These are phyloP conservation scores for Termitomyces sp. DNA, from an alignment of 768 basidiomycete species.

Conservation along the genomic window DNA sequence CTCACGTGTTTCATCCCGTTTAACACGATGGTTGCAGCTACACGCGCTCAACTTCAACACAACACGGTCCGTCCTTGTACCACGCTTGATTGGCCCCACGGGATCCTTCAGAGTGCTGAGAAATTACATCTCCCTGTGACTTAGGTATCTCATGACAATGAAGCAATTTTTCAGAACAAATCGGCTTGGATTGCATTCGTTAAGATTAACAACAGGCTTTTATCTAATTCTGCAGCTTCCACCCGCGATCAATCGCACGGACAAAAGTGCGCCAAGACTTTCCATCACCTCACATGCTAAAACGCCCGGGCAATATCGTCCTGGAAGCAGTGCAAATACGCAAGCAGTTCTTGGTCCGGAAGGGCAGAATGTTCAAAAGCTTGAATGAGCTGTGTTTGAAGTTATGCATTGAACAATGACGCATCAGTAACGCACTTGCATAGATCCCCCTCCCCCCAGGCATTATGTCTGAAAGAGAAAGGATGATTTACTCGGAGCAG, in stretches of 20 bases:
- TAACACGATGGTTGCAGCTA: neutral
- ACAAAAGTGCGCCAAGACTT: neutral
- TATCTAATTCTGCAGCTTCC: no score
- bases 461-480: neutral
- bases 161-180: no score
- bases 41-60: neutral
- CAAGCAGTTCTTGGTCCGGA: slow-evolving; percentile 62
- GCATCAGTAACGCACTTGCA: neutral
- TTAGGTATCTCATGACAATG: neutral
- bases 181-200: no score
- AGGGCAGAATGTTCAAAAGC: slow-evolving; percentile 68
- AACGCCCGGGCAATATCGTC: slow-evolving; percentile 62
- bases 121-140: neutral
- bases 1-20: neutral
- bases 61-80: no score
- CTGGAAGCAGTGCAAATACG: slow-evolving; percentile 67
- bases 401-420: slow-evolving; percentile 29
- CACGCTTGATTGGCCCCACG: no score
- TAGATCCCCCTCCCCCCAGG: neutral
- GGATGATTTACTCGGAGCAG: slow-evolving; percentile 51
- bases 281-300: neutral
- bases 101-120: no score
- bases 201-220: no score
- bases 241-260: neutral
- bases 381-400: slow-evolving; percentile 71